phyloP scores from a whole-genome alignment of 208 protist species.

The Acanthamoeba lenticulata region DNA sequence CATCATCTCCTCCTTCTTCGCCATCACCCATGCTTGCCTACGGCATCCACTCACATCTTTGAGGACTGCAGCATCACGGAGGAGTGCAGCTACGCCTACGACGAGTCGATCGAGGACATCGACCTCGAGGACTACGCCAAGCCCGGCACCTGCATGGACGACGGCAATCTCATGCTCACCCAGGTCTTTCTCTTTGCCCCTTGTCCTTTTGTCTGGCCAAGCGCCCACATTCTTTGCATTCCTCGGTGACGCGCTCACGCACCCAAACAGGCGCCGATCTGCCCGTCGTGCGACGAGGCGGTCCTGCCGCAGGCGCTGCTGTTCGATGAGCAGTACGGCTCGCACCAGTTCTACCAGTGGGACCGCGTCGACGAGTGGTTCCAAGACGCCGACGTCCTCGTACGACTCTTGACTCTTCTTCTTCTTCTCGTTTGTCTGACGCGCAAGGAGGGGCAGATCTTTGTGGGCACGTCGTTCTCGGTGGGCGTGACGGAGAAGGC shows the following conservation, averaged over 20 bases:
- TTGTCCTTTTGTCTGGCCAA: too few relatives aligned
- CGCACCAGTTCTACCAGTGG: constrained; percentile 38
- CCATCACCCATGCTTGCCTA: too few relatives aligned
- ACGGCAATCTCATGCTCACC: constrained; percentile 28
- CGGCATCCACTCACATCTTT: not conserved
- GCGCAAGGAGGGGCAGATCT: not conserved
- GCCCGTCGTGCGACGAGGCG: constrained; percentile 2
- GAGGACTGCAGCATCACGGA: not conserved
- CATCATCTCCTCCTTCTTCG: not conserved
- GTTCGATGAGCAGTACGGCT: constrained; percentile 53
- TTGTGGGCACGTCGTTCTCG: constrained; percentile 33
- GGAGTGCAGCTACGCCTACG: constrained; percentile 17
- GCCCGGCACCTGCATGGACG: not conserved
- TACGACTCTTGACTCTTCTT: not conserved
- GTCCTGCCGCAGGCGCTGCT: constrained; percentile 44
- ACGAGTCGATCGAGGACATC: constrained; percentile 37
- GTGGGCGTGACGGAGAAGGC: constrained; percentile 35
- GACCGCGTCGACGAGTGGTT: constrained; percentile 20
- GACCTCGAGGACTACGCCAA: constrained; percentile 26
- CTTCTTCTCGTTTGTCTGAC: not conserved
- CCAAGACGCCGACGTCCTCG: not conserved
- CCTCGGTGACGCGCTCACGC: not conserved
- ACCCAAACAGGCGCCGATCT: not conserved
- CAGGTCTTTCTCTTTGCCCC: too few relatives aligned
- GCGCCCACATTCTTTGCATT: not conserved